These are phyloP conservation scores for Epichloe amarillans DNA, from an alignment of 2,329 filamentous ascomycete genomes.

Conservation along the genomic window DNA sequence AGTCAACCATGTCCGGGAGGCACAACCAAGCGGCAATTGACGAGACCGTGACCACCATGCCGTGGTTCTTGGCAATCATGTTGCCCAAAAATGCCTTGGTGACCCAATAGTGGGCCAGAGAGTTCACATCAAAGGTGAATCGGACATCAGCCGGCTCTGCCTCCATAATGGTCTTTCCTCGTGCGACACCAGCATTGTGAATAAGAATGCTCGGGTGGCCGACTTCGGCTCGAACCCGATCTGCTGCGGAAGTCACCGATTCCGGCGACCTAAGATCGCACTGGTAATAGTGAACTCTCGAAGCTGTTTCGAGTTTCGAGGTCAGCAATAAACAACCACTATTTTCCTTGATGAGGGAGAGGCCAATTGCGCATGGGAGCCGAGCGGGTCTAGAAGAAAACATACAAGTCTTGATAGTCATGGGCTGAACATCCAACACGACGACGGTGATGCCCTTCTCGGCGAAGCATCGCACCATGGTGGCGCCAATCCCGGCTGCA, in stretches of 20 bases:
- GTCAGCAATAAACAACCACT: background rate
- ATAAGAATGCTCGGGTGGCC: slow-evolving; percentile 57
- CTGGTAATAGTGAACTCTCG: slow-evolving; percentile 52
- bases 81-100: slow-evolving; percentile 52
- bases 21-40: slow-evolving; percentile 48
- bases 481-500: slow-evolving; percentile 57
- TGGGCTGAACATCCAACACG: slow-evolving; percentile 54
- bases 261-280: slow-evolving; percentile 53
- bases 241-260: slow-evolving; percentile 37
- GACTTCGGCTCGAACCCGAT: slow-evolving; percentile 38
- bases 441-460: slow-evolving; percentile 53
- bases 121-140: slow-evolving; percentile 60
- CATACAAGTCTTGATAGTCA: slow-evolving; percentile 39
- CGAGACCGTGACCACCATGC: slow-evolving; percentile 59
- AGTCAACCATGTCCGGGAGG: slow-evolving; percentile 53
- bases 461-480: slow-evolving; percentile 51
- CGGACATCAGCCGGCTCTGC: slow-evolving; percentile 43
- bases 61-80: slow-evolving; percentile 52
- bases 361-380: too few relatives aligned
- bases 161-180: slow-evolving; percentile 48
- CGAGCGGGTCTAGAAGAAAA: background rate
- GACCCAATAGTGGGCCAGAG: slow-evolving; percentile 54
- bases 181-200: slow-evolving; percentile 56
- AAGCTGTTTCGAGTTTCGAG: slow-evolving; percentile 12
- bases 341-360: background rate